Conservation (phyloP, 2,329 filamentous ascomycete species). For the Arthroderma sp. region DNA sequence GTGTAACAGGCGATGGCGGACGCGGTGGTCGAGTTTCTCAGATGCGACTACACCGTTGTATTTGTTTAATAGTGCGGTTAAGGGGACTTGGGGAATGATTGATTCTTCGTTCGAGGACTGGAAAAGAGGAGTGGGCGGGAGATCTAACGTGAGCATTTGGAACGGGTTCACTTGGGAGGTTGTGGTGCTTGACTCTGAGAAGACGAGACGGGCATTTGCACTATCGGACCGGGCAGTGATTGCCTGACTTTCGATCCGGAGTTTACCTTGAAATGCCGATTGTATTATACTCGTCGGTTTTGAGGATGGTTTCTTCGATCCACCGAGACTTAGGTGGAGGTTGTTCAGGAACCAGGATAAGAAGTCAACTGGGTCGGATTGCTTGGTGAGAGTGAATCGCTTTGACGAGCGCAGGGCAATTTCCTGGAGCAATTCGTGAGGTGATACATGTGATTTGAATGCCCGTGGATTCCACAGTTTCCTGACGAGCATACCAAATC, state of each 20-base stretch:
- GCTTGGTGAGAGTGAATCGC: constrained; percentile 76
- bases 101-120: constrained; percentile 90
- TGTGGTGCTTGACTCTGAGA: constrained; percentile 78
- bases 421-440: constrained; percentile 92
- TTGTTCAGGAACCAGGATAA: constrained; percentile 96
- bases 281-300: constrained; percentile 61
- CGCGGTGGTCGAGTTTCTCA: constrained; percentile 76
- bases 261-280: constrained; percentile 79
- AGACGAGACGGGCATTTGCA: constrained; percentile 69
- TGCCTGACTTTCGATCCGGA: constrained; percentile 84
- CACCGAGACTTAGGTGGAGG: constrained; percentile 79
- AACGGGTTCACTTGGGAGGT: constrained; percentile 66
- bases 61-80: constrained; percentile 72
- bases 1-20: constrained; percentile 78
- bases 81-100: constrained; percentile 69
- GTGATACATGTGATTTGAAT: constrained; percentile 93
- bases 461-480: constrained; percentile 97
- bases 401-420: constrained; percentile 82
- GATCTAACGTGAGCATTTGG: constrained; percentile 82
- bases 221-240: constrained; percentile 83
- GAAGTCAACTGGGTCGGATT: constrained; percentile 94
- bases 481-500: constrained; percentile 77
- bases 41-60: constrained; percentile 83
- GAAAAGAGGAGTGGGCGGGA: constrained; percentile 85
- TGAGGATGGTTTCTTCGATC: constrained; percentile 71